A percentile compares a stretch with the other conserved stretches of the same genome.
Conservation (phyloP, 2,329 filamentous ascomycete species). For the Pseudogymnoascus sp. region DNA sequence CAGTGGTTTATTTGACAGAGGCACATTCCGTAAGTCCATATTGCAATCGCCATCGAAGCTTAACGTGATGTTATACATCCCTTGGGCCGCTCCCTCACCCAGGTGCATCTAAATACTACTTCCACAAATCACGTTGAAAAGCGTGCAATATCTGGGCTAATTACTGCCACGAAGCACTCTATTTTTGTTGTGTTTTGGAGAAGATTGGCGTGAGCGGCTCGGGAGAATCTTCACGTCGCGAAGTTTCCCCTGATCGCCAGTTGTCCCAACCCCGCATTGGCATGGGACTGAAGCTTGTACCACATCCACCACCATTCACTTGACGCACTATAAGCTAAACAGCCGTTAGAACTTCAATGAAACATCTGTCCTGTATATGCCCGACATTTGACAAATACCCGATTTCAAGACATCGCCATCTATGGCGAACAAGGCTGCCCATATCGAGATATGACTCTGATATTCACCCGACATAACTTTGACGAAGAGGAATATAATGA, state of each 20-base stretch:
- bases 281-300: neutral
- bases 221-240: neutral
- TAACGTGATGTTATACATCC: neutral
- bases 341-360: neutral
- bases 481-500: neutral
- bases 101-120: neutral
- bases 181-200: neutral
- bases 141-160: neutral
- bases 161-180: neutral
- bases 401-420: too few species aligned
- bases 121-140: neutral
- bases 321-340: neutral
- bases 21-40: neutral
- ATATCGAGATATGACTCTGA: neutral
- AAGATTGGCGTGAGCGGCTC: neutral
- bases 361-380: neutral
- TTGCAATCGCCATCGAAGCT: neutral
- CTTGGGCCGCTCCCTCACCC: slow-evolving; percentile 17
- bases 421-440: neutral
- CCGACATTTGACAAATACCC: neutral
- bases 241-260: neutral
- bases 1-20: neutral
- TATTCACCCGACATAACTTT: neutral
- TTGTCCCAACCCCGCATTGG: neutral
- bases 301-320: neutral